Base-by-base conservation (phyloP, 805 yeast species). In the Saccharomyces cerevisiae region DNA sequence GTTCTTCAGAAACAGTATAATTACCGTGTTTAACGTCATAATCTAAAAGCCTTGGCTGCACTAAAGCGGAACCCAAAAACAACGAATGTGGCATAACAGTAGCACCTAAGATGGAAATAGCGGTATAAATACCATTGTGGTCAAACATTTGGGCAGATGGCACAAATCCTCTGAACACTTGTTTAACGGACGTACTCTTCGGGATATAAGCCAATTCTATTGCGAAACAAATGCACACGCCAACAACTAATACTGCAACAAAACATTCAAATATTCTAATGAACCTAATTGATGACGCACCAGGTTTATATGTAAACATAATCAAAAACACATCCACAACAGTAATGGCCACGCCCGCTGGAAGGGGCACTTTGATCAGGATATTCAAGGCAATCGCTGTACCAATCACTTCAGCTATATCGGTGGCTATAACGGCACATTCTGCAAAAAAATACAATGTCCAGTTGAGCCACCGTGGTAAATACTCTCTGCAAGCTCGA, bases 81-180 rank as follows among this genome's bases (percentile, higher is more conserved):
- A 89, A 73, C 1, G 91, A 84, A 67, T 89, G 96, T 4, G 96
- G 96, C 96, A 89, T 89, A 26, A 89, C 96, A 0, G 96, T 89
- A 13, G 96, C 96, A 55, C 96, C 97, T 49, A 89, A 76, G 55
- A 89, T 86, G 10, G 96, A 94, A 58, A 89, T 78, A 27, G 91
- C 83, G 46, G 85, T 73, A 62, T 84, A 87, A 48, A 87, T 73
- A 4, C 95, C 92, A 63, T 79, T 77, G 61, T 79, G 80, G 59
- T 79, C 81, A 48, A 75, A 72, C 65, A 81, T 69, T 24, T 72
- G 71, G 10, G 60, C 57, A 0, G 79, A 74, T 0, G 96, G 96
- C 22, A 87, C 73, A 65, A 80, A 87, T 0, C 96, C 96, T 63
- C 79, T 73, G 53, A 81, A 72, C 4, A 89, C 76, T 2, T 76